A percentile compares a stretch with the other conserved stretches of the same genome.
These are phyloP conservation scores for Noccaea caerulescens DNA, from an alignment of 345 rosid genomes.

Conservation along the genomic window DNA sequence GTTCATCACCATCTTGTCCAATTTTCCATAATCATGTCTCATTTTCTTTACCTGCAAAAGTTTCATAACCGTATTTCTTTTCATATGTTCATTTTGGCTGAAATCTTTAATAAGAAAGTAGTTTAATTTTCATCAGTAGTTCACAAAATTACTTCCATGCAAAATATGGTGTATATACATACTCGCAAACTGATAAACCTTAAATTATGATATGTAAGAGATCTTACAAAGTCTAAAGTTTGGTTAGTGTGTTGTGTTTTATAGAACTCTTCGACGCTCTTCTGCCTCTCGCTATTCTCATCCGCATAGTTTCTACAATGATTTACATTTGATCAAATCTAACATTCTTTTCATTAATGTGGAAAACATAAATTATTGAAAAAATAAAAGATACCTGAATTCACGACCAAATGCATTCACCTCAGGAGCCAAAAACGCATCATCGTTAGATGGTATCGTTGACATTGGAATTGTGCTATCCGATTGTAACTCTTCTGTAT, in stretches of 20 bases:
- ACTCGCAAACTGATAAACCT: not conserved
- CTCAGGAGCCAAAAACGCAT: constrained; percentile 55
- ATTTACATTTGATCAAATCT: not conserved
- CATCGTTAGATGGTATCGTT: constrained; percentile 22
- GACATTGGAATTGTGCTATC: constrained; percentile 40
- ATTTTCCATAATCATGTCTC: constrained; percentile 55
- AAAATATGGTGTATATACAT: not conserved
- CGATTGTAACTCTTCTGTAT: constrained; percentile 48
- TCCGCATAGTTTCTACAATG: constrained; percentile 50
- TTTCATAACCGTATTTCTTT: not conserved
- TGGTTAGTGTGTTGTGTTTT: constrained; percentile 64
- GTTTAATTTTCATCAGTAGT: not conserved
- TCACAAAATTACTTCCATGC: constrained; percentile 11
- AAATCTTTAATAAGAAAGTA: not conserved
- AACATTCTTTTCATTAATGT: not conserved
- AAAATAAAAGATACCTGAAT: constrained; percentile 9
- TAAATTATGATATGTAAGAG: not conserved
- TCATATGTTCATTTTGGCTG: not conserved
- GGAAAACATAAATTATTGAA: too few species aligned
- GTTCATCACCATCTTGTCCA: constrained; percentile 59
- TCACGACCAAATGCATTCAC: constrained; percentile 60
- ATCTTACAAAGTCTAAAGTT: constrained; percentile 60
- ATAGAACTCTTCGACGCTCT: constrained; percentile 61
- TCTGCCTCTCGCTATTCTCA: constrained; percentile 53
- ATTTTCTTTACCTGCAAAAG: constrained; percentile 50